These are phyloP conservation scores for Ogataea degrootiae DNA, from an alignment of 805 yeast genomes.

Conservation along the genomic window DNA sequence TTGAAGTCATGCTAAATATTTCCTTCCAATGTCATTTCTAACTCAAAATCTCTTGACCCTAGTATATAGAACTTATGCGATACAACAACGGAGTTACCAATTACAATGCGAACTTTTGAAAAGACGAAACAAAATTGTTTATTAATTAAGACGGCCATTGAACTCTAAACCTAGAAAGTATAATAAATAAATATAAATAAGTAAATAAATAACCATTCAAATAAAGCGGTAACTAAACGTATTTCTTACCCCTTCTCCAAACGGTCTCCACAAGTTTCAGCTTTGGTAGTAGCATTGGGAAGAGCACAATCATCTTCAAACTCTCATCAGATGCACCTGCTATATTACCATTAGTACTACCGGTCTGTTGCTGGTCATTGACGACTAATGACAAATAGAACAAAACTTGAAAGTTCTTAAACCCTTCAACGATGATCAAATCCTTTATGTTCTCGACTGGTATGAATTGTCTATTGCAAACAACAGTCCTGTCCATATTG, in stretches of 20 bases:
- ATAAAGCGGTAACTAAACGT: not conserved
- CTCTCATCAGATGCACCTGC: constrained; percentile 9
- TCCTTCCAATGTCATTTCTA: too few relatives aligned
- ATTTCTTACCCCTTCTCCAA: constrained; percentile 21
- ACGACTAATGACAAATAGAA: constrained; percentile 60
- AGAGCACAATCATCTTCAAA: constrained; percentile 24
- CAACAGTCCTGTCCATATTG: constrained; percentile 3
- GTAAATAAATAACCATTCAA: not conserved
- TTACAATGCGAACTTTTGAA: too few relatives aligned
- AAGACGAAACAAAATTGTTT: not conserved
- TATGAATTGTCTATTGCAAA: constrained; percentile 38
- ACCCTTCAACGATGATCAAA: constrained; percentile 71
- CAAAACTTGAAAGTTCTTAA: constrained; percentile 60
- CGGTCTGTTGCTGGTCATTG: constrained; percentile 25
- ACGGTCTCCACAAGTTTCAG: constrained; percentile 25
- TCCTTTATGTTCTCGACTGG: constrained; percentile 57
- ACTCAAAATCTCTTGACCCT: too few relatives aligned
- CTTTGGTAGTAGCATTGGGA: constrained; percentile 30
- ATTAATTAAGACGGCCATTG: not conserved
- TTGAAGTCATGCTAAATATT: too few relatives aligned
- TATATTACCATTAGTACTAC: not conserved
- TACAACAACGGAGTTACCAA: too few relatives aligned
- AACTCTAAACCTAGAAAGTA: not conserved
- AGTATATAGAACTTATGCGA: too few relatives aligned
- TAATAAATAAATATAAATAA: not conserved